Evolutionary conservation across 306 rosid genomes (phyloP).

Genomic region (Arachis hypogaea): DNA sequence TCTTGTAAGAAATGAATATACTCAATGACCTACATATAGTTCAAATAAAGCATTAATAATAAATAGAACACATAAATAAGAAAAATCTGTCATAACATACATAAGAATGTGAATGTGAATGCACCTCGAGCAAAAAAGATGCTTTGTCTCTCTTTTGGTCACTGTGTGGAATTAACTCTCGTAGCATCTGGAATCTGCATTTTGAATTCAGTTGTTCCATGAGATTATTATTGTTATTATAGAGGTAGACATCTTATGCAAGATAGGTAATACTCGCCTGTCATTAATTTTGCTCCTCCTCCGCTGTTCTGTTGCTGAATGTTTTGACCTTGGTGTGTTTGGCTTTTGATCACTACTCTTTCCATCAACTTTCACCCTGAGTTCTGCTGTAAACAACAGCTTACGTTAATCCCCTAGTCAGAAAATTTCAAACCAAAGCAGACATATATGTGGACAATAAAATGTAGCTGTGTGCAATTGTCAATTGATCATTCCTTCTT

Average conservation of each 20-base stretch:
- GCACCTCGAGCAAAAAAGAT: conserved; percentile 90
- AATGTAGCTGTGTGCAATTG: background rate
- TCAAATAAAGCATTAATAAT: conserved; percentile 29
- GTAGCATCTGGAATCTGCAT: conserved; percentile 90
- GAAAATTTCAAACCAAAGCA: conserved; percentile 10
- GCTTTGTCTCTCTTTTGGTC: conserved; percentile 99
- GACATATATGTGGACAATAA: background rate
- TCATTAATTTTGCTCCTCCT: conserved; percentile 98
- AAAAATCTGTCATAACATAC: conserved; percentile 3
- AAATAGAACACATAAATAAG: conserved; percentile 5
- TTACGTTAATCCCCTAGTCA: conserved; percentile 14
- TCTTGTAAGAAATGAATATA: conserved; percentile 92
- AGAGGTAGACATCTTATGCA: conserved; percentile 1
- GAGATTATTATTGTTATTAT: conserved; percentile 17
- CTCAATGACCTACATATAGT: conserved; percentile 73
- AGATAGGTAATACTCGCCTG: conserved; percentile 58
- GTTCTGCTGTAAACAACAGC: conserved; percentile 46
- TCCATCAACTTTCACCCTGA: conserved; percentile 68
- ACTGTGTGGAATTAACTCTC: conserved; percentile 91
- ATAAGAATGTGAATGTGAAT: background rate
- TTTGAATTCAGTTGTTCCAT: conserved; percentile 28
- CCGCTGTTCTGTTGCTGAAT: conserved; percentile 97
- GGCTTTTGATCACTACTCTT: conserved; percentile 82
- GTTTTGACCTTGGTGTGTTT: conserved; percentile 95
- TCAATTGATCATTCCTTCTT: background rate